Evolutionary conservation across 345 rosid species (phyloP).

Genomic region (Cardiospermum halicacabum): DNA sequence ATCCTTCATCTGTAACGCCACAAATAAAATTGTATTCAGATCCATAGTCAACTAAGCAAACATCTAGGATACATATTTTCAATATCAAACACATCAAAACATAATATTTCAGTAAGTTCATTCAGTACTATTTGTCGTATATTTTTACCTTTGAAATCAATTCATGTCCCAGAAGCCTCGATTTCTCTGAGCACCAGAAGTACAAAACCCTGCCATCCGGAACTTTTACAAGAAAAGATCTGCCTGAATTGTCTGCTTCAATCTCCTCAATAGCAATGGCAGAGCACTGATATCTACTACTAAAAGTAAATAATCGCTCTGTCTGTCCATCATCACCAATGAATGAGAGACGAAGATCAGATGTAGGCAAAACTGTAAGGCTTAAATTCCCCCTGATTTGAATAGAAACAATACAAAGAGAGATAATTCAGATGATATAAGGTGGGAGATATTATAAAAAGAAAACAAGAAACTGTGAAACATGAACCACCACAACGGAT

Average conservation of each 20-base stretch:
- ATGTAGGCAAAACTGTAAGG: constrained; percentile 73
- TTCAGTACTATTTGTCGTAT: background rate
- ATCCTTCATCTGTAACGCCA: constrained; percentile 64
- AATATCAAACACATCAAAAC: too few species aligned
- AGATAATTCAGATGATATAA: constrained; percentile 7
- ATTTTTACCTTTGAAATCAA: constrained; percentile 68
- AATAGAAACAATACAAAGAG: background rate
- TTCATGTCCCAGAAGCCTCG: constrained; percentile 78
- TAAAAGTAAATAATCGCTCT: constrained; percentile 61
- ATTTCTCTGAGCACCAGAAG: constrained; percentile 97
- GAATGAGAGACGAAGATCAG: constrained; percentile 76
- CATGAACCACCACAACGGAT: background rate
- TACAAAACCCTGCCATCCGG: constrained; percentile 51
- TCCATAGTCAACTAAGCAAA: background rate
- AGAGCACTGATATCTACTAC: constrained; percentile 41
- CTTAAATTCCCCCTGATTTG: constrained; percentile 78
- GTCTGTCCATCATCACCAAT: constrained; percentile 76
- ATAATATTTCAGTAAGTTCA: too few species aligned
- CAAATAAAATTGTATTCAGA: background rate
- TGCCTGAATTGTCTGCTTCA: constrained; percentile 65
- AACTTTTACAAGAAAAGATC: constrained; percentile 65
- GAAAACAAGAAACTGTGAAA: background rate
- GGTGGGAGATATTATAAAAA: too few species aligned
- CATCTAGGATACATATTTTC: background rate
- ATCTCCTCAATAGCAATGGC: constrained; percentile 59